These are phyloP conservation scores for Globisporangium mamillatum DNA, from an alignment of 352 stramenopile species.

Conservation along the genomic window DNA sequence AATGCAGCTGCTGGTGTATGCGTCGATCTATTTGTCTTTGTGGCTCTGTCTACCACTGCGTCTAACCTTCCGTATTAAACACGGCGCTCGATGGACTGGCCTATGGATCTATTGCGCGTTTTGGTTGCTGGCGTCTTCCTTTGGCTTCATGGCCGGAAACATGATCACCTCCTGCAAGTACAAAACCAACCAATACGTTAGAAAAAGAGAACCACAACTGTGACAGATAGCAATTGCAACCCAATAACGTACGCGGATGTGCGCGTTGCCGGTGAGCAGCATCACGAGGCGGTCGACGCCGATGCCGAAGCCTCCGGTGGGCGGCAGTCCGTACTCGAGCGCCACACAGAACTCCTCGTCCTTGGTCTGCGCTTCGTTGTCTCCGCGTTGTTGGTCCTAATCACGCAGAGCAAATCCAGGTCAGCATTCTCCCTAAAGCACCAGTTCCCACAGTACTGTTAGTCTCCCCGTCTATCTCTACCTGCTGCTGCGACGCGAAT, in stretches of 20 bases:
- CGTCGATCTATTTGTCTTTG: too few species aligned
- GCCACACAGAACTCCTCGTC: conserved; percentile 98
- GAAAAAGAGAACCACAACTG: conserved; percentile 3
- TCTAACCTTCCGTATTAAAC: background rate
- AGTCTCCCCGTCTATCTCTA: conserved; percentile 2
- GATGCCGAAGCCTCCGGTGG: conserved; percentile 96
- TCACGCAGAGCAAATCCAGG: background rate
- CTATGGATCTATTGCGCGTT: background rate
- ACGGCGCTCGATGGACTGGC: background rate
- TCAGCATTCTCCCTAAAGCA: background rate
- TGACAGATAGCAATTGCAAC: background rate
- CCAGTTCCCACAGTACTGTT: background rate
- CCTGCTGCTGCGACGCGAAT: conserved; percentile 93
- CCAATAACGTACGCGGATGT: conserved; percentile 87
- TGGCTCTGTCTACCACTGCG: too few species aligned
- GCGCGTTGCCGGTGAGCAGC: conserved; percentile 97
- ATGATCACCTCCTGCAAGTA: conserved; percentile 95
- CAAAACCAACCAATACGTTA: conserved; percentile 1
- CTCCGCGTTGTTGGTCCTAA: conserved; percentile 66
- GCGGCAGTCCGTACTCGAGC: conserved; percentile 97
- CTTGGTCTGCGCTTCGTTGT: conserved; percentile 89
- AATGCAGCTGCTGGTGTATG: too few species aligned
- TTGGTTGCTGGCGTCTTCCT: conserved; percentile 18
- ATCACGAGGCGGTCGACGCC: conserved; percentile 98
- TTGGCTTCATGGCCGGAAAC: conserved; percentile 98